These are phyloP conservation scores for Trichosporon inkin DNA, from an alignment of 1,284 basidiomycete genomes.

Conservation along the genomic window DNA sequence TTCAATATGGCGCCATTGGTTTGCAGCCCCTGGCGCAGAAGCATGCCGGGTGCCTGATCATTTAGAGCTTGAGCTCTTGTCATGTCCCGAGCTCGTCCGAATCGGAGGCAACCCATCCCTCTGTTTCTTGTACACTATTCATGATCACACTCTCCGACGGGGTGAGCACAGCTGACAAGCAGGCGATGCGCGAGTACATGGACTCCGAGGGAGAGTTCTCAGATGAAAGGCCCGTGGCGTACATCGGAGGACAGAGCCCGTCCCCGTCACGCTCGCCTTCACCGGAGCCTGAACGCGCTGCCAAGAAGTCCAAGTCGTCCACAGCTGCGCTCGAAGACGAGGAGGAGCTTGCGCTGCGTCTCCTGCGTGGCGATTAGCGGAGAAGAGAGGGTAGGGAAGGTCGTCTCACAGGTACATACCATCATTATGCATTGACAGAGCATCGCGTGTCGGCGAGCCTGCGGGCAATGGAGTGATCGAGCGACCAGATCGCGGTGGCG, in stretches of 20 bases:
- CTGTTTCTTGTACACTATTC: too few relatives aligned
- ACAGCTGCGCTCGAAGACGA: slow-evolving; percentile 34
- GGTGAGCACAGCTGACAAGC: background rate
- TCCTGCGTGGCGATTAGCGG: slow-evolving; percentile 35
- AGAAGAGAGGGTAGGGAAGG: background rate
- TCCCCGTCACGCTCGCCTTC: slow-evolving; percentile 19
- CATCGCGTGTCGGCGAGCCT: too few relatives aligned
- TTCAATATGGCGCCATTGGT: too few relatives aligned
- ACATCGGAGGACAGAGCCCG: background rate
- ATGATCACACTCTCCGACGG: too few relatives aligned
- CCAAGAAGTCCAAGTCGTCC: slow-evolving; percentile 20
- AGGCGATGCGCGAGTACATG: slow-evolving; percentile 16
- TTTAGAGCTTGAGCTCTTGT: too few relatives aligned
- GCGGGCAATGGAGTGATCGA: too few relatives aligned
- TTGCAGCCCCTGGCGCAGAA: too few relatives aligned
- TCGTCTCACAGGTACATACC: background rate
- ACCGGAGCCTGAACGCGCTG: slow-evolving; percentile 12
- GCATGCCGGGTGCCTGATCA: too few relatives aligned
- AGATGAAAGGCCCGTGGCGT: background rate
- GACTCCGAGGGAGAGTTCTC: slow-evolving; percentile 15
- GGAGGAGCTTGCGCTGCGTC: slow-evolving; percentile 45
- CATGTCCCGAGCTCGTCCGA: too few relatives aligned
- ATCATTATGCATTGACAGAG: background rate
- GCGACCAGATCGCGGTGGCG: too few relatives aligned
- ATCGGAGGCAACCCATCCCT: too few relatives aligned